Evolutionary conservation across 2,329 filamentous ascomycete genomes (phyloP).

Genomic region (Phaeomoniella chlamydospora): DNA sequence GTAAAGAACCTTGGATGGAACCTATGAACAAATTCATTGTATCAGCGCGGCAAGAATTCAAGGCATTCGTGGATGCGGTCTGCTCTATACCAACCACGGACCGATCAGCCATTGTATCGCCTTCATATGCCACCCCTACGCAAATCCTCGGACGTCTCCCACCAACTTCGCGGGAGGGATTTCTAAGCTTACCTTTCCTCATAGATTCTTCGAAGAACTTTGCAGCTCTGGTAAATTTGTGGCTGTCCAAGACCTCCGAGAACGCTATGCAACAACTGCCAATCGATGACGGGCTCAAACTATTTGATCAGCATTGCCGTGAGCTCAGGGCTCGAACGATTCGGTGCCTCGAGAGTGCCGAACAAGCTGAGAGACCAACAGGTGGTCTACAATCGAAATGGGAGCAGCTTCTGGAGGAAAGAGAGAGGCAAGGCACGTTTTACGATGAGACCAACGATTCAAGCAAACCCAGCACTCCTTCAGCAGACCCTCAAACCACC

Average conservation of each 20-base stretch:
- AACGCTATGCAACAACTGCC: conserved; percentile 23
- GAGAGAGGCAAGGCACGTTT: conserved; percentile 27
- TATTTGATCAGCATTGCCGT: conserved; percentile 28
- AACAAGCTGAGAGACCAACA: conserved; percentile 32
- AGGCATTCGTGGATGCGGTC: conserved; percentile 72
- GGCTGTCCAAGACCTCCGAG: conserved; percentile 26
- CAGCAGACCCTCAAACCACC: conserved; percentile 16
- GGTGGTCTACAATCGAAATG: conserved; percentile 31
- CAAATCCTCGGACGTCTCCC: conserved; percentile 76
- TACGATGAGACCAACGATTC: conserved; percentile 23
- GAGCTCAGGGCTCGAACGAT: conserved; percentile 26
- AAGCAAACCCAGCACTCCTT: conserved; percentile 23
- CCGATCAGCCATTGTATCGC: conserved; percentile 50
- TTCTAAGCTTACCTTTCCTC: conserved; percentile 82
- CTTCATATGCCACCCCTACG: conserved; percentile 82
- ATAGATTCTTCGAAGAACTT: conserved; percentile 81
- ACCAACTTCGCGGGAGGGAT: conserved; percentile 72
- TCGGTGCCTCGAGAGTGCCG: conserved; percentile 29
- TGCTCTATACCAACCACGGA: conserved; percentile 68
- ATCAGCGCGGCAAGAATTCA: conserved; percentile 64
- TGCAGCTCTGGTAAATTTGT: conserved; percentile 59
- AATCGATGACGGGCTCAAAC: conserved; percentile 20
- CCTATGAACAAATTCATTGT: conserved; percentile 86
- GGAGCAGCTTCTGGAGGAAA: conserved; percentile 33
- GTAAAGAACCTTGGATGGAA: conserved; percentile 98